Base-by-base conservation (phyloP, 208 protist species). In the Jaenimonas drosophilae region DNA sequence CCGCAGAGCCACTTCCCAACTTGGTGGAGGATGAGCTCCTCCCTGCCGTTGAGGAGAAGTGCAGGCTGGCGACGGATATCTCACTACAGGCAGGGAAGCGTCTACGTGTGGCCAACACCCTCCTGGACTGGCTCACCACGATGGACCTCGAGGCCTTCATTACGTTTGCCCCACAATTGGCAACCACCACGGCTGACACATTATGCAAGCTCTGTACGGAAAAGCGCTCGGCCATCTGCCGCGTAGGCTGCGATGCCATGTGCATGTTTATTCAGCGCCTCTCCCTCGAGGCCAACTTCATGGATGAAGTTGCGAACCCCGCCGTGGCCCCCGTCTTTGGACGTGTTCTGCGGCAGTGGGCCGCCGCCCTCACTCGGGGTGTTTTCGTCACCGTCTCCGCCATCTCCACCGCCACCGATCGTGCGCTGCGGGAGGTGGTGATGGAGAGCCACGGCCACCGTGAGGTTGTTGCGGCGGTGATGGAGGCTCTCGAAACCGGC, bases 341-440 rank as follows among this genome's bases (percentile, higher is more conserved):
- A 2, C 36, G 33, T 6, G 64, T 65, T 2, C 34, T 88, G 9
- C 19, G 39, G 14, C 46, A 57, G 16, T 91, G 81, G 79, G 66
- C 60, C 32, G 19, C 53, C 4, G 54, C 68, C 5, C 61, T 94
- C 28, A 39, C 73, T 30, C 67, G 71, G 26, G 70, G 81, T 19
- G 66, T 79, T 14, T 82, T 74, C 46, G 86, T 94, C n/a, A 94
- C 86, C 1, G 74, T 94, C 1, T 44, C 73, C 3, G 73, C 81
- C 32, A 94, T 94, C 26, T 70, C 80, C 2, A 58, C 45, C 3
- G 65, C 86, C 3, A 80, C 80, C 9, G 81, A 94, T 33, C 16
- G 27, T 16, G 71, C 81, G 17, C 37, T 89, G 30, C 70, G 86
- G 3, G 61, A 63, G 0, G 23, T 94, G 14, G 57, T 75, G 43